Evolutionary conservation across 2,329 filamentous ascomycete genomes (phyloP).

Genomic region (Aspergillus oerlinghausenensis): DNA sequence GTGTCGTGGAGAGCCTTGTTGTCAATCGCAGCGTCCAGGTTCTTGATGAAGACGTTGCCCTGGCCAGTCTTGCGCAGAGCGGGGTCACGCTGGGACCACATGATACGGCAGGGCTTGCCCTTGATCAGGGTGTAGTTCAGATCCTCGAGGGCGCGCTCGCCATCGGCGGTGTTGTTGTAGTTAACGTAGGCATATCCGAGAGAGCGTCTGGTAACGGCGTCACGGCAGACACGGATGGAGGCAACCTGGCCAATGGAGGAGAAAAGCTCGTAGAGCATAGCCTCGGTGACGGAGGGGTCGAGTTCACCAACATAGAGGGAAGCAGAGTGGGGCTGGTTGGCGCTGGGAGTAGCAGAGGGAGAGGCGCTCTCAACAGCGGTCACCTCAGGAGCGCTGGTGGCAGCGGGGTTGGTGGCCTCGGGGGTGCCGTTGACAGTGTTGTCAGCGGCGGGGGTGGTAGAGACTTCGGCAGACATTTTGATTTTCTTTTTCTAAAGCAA

Average conservation of each 20-base stretch:
- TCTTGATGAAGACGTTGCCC: conserved; percentile 99
- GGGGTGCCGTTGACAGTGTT: conserved; percentile 56
- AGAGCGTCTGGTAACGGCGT: conserved; percentile 95
- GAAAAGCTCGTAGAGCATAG: conserved; percentile 99
- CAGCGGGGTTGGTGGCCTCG: conserved; percentile 56
- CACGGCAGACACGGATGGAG: conserved; percentile 98
- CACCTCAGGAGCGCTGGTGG: conserved; percentile 58
- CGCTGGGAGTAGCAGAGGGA: conserved; percentile 61
- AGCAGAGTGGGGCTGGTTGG: conserved; percentile 84
- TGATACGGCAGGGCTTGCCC: conserved; percentile 97
- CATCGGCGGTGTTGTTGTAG: conserved; percentile 96
- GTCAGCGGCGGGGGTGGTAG: conserved; percentile 65
- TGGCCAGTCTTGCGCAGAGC: conserved; percentile 98
- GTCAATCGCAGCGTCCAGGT: conserved; percentile 95
- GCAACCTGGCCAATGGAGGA: conserved; percentile 98
- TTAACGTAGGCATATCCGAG: conserved; percentile 99
- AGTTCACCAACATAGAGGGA: conserved; percentile 99
- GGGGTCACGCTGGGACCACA: conserved; percentile 99
- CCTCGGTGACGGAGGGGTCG: conserved; percentile 95
- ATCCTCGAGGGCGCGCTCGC: conserved; percentile 97
- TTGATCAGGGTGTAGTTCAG: conserved; percentile 99
- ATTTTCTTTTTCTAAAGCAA: conserved; percentile 6
- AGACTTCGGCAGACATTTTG: conserved; percentile 75
- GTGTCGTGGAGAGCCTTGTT: conserved; percentile 99
- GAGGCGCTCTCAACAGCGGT: conserved; percentile 46